Evolutionary conservation across 306 rosid species (phyloP).

Genomic region (Castanospermum australe): DNA sequence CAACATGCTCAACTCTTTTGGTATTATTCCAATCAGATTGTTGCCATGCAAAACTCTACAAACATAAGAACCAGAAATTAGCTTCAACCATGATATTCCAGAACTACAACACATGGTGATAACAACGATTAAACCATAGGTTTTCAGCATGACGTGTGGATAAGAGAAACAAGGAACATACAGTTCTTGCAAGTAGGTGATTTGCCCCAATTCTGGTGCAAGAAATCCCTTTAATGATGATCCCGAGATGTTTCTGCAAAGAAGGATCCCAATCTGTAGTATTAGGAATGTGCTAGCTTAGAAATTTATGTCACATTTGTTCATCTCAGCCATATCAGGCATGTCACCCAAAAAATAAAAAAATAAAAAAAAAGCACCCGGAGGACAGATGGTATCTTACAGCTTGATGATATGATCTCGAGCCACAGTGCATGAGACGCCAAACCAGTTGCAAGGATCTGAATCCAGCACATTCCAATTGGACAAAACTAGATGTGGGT

Average conservation of each 20-base stretch:
- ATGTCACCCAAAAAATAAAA: neutral
- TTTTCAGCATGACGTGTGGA: neutral
- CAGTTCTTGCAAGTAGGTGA: conserved; percentile 78
- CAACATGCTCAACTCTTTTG: conserved; percentile 73
- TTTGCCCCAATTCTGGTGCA: conserved; percentile 75
- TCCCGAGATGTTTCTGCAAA: conserved; percentile 78
- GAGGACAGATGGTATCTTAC: conserved; percentile 49
- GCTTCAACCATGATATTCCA: conserved; percentile 21
- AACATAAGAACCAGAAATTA: conserved; percentile 28
- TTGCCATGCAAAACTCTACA: conserved; percentile 75
- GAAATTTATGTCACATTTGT: conserved; percentile 11
- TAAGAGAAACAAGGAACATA: conserved; percentile 42
- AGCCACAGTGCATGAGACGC: conserved; percentile 58
- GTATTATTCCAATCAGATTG: conserved; percentile 75
- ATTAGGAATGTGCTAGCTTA: conserved; percentile 9
- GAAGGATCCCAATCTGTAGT: conserved; percentile 28
- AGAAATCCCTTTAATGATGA: conserved; percentile 74
- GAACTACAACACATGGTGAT: neutral
- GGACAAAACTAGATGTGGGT: conserved; percentile 64
- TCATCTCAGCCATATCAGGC: conserved; percentile 1
- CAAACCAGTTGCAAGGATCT: conserved; percentile 87
- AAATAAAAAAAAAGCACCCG: neutral
- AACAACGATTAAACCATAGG: conserved; percentile 14
- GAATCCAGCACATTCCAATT: conserved; percentile 70
- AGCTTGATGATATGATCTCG: conserved; percentile 75